Evolutionary conservation across 2,329 filamentous ascomycete genomes (phyloP).

Genomic region (Aspergillus sp.): DNA sequence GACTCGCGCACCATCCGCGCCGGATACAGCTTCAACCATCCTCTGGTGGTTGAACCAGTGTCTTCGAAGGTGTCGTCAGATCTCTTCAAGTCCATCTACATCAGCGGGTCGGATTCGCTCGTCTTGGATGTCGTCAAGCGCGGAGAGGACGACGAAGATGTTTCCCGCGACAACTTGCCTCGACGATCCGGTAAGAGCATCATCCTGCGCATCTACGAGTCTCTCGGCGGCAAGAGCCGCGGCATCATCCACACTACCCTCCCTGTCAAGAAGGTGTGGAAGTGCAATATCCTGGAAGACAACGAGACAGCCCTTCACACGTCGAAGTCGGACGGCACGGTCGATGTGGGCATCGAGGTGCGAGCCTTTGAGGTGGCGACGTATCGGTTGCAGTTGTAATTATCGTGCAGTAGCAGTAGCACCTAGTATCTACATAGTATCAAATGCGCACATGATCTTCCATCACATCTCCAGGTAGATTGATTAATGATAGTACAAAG

Average conservation of each 20-base stretch:
- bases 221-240: slow-evolving; percentile 74
- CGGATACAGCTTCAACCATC: slow-evolving; percentile 87
- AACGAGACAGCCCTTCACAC: slow-evolving; percentile 66
- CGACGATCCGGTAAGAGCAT: slow-evolving; percentile 72
- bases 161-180: slow-evolving; percentile 56
- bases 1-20: slow-evolving; percentile 73
- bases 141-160: slow-evolving; percentile 80
- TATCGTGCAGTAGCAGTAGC: neutral
- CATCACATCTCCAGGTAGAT: neutral
- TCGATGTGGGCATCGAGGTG: slow-evolving; percentile 61
- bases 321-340: slow-evolving; percentile 28
- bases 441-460: too few relatives aligned
- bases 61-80: slow-evolving; percentile 19
- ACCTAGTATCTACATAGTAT: too few relatives aligned
- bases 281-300: slow-evolving; percentile 87
- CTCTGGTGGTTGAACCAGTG: slow-evolving; percentile 57
- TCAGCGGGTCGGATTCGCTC: slow-evolving; percentile 66
- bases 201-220: slow-evolving; percentile 83
- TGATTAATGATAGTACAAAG: slow-evolving; percentile 3
- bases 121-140: slow-evolving; percentile 89
- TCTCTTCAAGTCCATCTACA: slow-evolving; percentile 57
- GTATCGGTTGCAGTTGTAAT: slow-evolving; percentile 61
- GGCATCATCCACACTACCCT: slow-evolving; percentile 68
- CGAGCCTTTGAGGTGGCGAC: slow-evolving; percentile 84
- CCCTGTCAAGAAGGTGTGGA: slow-evolving; percentile 72